Evolutionary conservation across 768 basidiomycete species (phyloP), one percentile per base, ranked within the genome.

Genomic region (Leccinum uliginosum): DNA sequence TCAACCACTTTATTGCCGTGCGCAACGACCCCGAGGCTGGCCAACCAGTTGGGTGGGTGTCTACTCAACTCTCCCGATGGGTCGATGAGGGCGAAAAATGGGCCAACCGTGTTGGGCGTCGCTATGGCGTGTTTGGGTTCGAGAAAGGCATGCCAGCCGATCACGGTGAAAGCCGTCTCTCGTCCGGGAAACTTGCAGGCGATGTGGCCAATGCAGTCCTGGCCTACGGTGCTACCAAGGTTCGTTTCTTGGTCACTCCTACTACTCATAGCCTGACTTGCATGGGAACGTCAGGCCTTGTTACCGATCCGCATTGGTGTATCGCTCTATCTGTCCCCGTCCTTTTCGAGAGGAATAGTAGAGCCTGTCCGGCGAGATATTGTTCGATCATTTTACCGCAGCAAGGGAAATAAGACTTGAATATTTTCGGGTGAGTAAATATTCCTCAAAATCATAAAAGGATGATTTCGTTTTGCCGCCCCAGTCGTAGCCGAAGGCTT

Each of bases 71-170:
- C 38, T 72, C 72, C 49, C 72, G 66, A 6, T 93, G 90, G 91
- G 75, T 88, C n/a, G 78, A 83, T 11, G 91, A 94, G 52, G 93
- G 91, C 10, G 83, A 88, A 71, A 70, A 71, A 19, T 85, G 86
- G 81, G 86, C 88, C 2, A 80, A 77, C 40, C 78, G 83, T 29
- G 80, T 94, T 10, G 92, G 91, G 11, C 75, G 75, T 55, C 78
- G 86, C 38, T 94, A 96, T 71, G 92, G 92, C 1, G 56, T 89
- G 11, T 88, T 93, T 70, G 93, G 92, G 10, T 86, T 84, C 62
- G 80, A 84, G 70, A 89, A 86, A 67, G 71, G 78, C 12, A 26
- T 53, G 10, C 17, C 50, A 43, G 44, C 45, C 30, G 32, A 61
- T 29, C 47, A 30, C 47, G 45, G 29, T 43, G 63, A 60, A 26